Base-by-base conservation (phyloP, 2,329 filamentous ascomycete genomes). In the Akanthomyces lecanii region DNA sequence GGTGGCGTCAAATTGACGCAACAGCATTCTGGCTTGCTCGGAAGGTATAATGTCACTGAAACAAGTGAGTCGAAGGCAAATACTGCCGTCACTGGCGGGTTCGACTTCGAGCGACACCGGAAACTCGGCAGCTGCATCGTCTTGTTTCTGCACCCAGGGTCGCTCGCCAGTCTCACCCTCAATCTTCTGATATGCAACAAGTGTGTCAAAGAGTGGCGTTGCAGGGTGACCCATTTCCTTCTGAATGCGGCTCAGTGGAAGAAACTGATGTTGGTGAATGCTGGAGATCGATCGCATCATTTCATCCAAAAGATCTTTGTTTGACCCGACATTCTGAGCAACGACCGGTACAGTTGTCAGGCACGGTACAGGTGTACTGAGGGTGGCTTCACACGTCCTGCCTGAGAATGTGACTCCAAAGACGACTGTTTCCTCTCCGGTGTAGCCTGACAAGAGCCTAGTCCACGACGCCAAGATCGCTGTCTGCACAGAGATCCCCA, bases 381-480 rank as follows among this genome's bases (percentile, higher is more conserved):
- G 79, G 0, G 87, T 85, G n/a, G 81, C 77, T 4, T 88, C 81
- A 0, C 81, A 81, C 4, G 82, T 86, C 40, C 92, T 81, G 1
- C 92, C 92, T 10, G 93, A 93, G 8, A 97, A 79, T 0, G 93
- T 90, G 16, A 90, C 81, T 0, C 93, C 94, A 71, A 95, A 96
- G 0, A 88, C 88, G 0, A 95, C 87, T 6, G 82, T 82, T 3
- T 77, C 70, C 70, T 97, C 92, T 1, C 92, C 92, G 16, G 88
- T 82, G 69, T 97, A 97, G 0, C 87, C 84, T 0, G 89, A 82
- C 0, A 97, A 79, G 0, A 97, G 70, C 8, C 86, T 81, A 2
- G 89, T 82, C 93, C 93, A 97, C 2, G 90, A 85, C 3, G 87
- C 88, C 72, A 96, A 89, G 0, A 91, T 83, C 1, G 86, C 82